phyloP scores from a whole-genome alignment of 202 grass and related monocot species.

The Eragrostis tef region DNA sequence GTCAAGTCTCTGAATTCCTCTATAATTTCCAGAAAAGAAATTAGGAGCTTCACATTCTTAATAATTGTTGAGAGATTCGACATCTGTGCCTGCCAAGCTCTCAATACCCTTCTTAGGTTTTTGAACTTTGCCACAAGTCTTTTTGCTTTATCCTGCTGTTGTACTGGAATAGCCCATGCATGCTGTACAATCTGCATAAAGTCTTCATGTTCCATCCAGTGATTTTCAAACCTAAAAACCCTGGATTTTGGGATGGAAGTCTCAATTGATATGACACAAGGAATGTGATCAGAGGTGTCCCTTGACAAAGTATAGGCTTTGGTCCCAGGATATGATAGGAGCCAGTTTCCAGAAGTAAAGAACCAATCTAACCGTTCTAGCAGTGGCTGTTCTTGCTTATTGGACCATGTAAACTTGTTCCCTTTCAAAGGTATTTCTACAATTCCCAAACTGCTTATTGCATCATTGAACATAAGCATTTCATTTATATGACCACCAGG shows the following conservation, averaged over 20 bases:
- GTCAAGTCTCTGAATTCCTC: no score
- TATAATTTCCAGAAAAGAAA: background rate
- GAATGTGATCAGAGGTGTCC: background rate
- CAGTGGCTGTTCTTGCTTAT: rapidly evolving
- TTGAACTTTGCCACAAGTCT: background rate
- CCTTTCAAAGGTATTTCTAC: background rate
- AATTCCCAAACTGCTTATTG: rapidly evolving
- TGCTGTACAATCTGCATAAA: rapidly evolving
- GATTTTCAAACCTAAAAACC: background rate
- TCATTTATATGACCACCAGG: rapidly evolving
- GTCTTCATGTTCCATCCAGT: background rate
- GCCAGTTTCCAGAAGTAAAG: background rate
- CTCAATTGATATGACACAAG: rapidly evolving
- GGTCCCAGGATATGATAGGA: rapidly evolving
- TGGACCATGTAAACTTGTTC: background rate
- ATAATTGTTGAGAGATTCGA: background rate
- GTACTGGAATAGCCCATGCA: rapidly evolving
- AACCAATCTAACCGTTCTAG: background rate
- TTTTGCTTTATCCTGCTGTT: background rate
- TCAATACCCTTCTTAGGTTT: rapidly evolving
- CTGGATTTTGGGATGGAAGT: rapidly evolving
- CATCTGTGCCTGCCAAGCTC: background rate
- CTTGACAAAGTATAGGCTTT: rapidly evolving
- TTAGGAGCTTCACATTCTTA: rapidly evolving
- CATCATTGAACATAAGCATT: rapidly evolving